phyloP scores from a whole-genome alignment of 768 basidiomycete genomes.

The Mycena sanguinolenta region DNA sequence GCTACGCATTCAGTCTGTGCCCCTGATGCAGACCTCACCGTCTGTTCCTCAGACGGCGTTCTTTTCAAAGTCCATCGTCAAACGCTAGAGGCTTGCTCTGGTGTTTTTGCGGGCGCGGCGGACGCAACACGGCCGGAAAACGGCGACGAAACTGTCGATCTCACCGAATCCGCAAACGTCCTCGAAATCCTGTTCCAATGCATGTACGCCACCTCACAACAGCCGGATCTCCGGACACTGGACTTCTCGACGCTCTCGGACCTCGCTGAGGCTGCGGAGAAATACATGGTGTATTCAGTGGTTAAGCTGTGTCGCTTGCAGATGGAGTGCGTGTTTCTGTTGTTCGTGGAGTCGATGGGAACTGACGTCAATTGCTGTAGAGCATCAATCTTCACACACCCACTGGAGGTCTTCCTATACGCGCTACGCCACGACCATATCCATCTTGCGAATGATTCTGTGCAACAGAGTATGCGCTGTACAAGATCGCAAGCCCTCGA shows the following conservation, averaged over 20 bases:
- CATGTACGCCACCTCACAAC: constrained; percentile 37
- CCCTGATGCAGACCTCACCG: constrained; percentile 29
- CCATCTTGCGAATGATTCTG: neutral
- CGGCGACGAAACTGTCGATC: constrained; percentile 21
- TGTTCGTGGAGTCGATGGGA: no score
- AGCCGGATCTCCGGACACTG: constrained; percentile 36
- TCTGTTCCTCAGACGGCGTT: constrained; percentile 29
- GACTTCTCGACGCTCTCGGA: constrained; percentile 28
- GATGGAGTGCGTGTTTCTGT: constrained; percentile 18
- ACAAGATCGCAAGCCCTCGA: neutral
- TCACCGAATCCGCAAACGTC: constrained; percentile 37
- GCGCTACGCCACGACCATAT: neutral
- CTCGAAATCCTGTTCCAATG: constrained; percentile 41
- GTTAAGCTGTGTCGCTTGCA: neutral
- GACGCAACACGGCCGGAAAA: neutral
- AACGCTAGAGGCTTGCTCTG: constrained; percentile 31
- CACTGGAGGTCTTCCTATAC: neutral
- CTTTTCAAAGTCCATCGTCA: constrained; percentile 33
- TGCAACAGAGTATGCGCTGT: constrained; percentile 9
- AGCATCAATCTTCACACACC: neutral
- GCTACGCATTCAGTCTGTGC: constrained; percentile 13
- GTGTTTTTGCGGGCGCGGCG: constrained; percentile 24
- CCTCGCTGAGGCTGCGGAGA: constrained; percentile 42
- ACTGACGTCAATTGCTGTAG: no score
- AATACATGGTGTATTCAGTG: constrained; percentile 38